A percentile compares a stretch with the other conserved stretches of the same genome.
Evolutionary conservation across 2,329 filamentous ascomycete species (phyloP).

Genomic region (Rhynchosporium graminicola): DNA sequence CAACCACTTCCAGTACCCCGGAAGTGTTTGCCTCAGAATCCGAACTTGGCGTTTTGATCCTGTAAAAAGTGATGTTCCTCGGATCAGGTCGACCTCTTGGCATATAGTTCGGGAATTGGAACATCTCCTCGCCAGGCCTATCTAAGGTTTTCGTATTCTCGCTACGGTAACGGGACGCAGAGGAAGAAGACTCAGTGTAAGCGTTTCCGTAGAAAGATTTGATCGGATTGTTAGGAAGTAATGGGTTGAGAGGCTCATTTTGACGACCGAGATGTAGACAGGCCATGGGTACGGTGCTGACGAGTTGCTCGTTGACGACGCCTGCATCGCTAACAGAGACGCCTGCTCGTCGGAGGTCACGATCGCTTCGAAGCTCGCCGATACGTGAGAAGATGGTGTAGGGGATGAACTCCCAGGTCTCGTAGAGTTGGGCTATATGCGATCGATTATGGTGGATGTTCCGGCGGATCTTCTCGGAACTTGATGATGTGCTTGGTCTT

Average conservation of each 20-base stretch:
- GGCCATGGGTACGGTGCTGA: conserved; percentile 35
- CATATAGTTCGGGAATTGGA: neutral
- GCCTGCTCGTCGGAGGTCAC: conserved; percentile 33
- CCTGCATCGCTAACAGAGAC: conserved; percentile 28
- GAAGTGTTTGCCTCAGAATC: neutral
- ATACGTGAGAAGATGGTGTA: conserved; percentile 31
- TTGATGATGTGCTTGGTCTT: neutral
- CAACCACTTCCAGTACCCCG: neutral
- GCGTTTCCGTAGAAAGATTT: conserved; percentile 21
- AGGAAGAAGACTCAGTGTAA: neutral
- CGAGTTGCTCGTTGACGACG: conserved; percentile 29
- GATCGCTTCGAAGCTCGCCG: conserved; percentile 37
- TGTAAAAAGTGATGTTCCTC: conserved; percentile 22
- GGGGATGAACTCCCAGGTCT: conserved; percentile 34
- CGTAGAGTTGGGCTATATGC: neutral
- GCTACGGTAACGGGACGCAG: neutral
- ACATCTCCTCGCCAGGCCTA: neutral
- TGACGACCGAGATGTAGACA: conserved; percentile 36
- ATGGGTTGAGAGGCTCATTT: neutral
- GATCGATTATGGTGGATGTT: neutral
- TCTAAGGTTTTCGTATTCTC: neutral
- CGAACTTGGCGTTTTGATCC: conserved; percentile 21
- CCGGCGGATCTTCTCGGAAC: conserved; percentile 3
- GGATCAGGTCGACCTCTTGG: neutral
- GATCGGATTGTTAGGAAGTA: conserved; percentile 1